Evolutionary conservation across 2,329 filamentous ascomycete species (phyloP), one percentile per base, ranked within the genome.

Genomic region (Knufia fluminis): DNA sequence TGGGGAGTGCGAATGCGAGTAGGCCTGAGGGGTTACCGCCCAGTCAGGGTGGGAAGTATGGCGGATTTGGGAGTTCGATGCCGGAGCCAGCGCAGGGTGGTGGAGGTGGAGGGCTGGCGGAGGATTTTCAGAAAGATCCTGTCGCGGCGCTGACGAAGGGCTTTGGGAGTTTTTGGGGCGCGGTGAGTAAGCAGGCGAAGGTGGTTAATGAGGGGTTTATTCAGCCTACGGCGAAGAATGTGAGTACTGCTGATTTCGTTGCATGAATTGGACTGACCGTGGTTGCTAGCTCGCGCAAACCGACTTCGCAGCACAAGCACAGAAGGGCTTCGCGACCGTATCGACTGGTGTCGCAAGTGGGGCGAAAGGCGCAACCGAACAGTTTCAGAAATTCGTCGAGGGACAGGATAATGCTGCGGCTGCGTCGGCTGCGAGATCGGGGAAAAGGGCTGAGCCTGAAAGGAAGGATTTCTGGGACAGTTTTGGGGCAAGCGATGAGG

Each of bases 401-500:
- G 87, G 85, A 2, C 76, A 77, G 14, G 70, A 74, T 19, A 62
- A 69, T 38, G 59, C 61, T 48, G 57, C 52, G 55, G 59, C 36
- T 31, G 10, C 53, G 40, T 33, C 47, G 56, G 26, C 52, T n/a
- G 22, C 31, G 2, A 22, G 40, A 17, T n/a, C 19, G 6, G 48
- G 50, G 33, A 57, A 61, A 45, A 62, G 62, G 4, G 59, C 64
- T 72, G 75, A 84, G 66, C 77, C 77, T 6, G 79, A 82, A 52
- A 85, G 83, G 67, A 84, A 84, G 64, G 84, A 86, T 58, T 95
- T 95, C 68, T 96, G 90, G 90, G 90, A 95, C 64, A 84, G 85
- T 58, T 95, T 97, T 67, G 57, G 52, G 36, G 55, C 17, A 56
- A 62, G 52, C 50, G 59, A 28, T 53, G 62, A 44, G 33, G 56